Evolutionary conservation across 805 yeast species (phyloP), one percentile per base, ranked within the genome.

Genomic region (Metschnikowia kunwiensis): DNA sequence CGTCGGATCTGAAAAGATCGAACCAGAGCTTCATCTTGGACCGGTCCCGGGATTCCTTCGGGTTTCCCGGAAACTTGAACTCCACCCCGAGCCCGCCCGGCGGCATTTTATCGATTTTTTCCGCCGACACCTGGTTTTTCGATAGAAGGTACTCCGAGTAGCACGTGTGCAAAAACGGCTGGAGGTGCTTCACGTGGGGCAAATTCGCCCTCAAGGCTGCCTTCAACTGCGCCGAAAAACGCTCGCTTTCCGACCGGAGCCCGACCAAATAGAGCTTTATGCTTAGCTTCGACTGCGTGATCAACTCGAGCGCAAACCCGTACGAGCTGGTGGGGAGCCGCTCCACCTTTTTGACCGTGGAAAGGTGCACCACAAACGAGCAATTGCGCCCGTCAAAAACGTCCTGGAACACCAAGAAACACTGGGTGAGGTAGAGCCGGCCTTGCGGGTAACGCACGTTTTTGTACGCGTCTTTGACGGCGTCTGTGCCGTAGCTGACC

Each of bases 11-110:
- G 57, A 89, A 84, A 51, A 85, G 83, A 53, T 91, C 97, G 54
- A 86, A 87, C 99, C 99, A 93, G 36, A 88, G 67, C 50, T 91
- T 81, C 75, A 91, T 77, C 48, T 89, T 91, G 5, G 88, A 70
- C 49, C 86, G 82, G 54, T 91, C 97, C 36, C 86, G 77, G 33
- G 78, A 64, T 42, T 79, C 80, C 42, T 74, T 75, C 3, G 94
- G 75, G 55, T 86, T 87, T 0, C 98, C 98, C 0, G 98, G 98
- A 56, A 81, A 93, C 46, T 85, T 82, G 62, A 80, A 91, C 9
- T 63, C 62, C 53, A 83, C 75, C 0, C 99, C 99, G 16, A 93
- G 66, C 0, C 99, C 99, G 16, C 94, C 94, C 7, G 68, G 63
- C 0, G 94, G 88, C 0, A 87, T 77, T 4, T 55, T 55, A 1